Conservation (phyloP, 768 basidiomycete genomes). For the Sarcodon sp. region DNA sequence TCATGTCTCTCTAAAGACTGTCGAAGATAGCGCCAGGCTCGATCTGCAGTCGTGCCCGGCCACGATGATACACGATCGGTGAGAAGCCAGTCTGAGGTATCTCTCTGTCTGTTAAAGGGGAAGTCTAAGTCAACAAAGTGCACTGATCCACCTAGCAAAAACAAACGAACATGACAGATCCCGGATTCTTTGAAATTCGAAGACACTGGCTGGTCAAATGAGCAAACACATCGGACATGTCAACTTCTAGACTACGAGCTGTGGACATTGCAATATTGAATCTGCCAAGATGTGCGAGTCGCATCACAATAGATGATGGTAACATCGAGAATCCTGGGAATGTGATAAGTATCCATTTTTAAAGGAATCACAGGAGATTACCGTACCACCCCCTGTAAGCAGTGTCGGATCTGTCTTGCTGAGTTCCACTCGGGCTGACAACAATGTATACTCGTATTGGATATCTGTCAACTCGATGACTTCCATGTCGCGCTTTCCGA, state of each 20-base stretch:
- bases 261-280: constrained; percentile 72
- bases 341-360: constrained; percentile 3
- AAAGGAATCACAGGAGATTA: constrained; percentile 13
- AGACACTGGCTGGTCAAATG: constrained; percentile 70
- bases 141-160: not conserved
- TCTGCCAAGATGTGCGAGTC: constrained; percentile 64
- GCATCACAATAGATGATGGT: constrained; percentile 55
- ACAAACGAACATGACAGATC: constrained; percentile 39
- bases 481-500: constrained; percentile 57
- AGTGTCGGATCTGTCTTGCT: constrained; percentile 52
- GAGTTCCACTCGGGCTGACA: constrained; percentile 69
- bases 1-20: constrained; percentile 73
- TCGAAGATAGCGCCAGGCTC: constrained; percentile 85
- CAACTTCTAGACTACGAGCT: constrained; percentile 64
- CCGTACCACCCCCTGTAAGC: constrained; percentile 47
- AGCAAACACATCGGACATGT: constrained; percentile 81
- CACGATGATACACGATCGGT: constrained; percentile 74
- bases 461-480: constrained; percentile 73
- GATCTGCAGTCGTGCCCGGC: constrained; percentile 67
- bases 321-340: constrained; percentile 36
- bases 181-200: constrained; percentile 52
- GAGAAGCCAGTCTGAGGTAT: constrained; percentile 72
- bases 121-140: constrained; percentile 1
- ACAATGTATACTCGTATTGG: constrained; percentile 61
- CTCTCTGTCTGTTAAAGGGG: constrained; percentile 40